These are phyloP conservation scores for Salicornia ramosissima DNA, from an alignment of 148 eudicot species.

Conservation along the genomic window DNA sequence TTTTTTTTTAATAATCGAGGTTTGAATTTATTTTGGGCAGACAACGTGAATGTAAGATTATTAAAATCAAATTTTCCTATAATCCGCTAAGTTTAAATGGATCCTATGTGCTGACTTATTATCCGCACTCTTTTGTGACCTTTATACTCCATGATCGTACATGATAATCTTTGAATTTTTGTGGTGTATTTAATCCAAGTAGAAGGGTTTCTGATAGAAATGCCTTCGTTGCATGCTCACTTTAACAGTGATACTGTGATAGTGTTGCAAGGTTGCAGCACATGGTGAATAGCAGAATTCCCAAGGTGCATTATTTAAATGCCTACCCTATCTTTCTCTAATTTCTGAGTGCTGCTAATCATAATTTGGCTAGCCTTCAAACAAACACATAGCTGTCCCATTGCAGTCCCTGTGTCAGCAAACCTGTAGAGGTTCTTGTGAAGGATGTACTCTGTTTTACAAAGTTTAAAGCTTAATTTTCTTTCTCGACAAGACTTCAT, in stretches of 20 bases:
- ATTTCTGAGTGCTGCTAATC: background rate
- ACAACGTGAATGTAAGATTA: too few species aligned
- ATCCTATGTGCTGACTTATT: too few species aligned
- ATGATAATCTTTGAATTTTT: too few species aligned
- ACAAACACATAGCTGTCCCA: background rate
- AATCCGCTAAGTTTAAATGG: too few species aligned
- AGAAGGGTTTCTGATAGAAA: background rate
- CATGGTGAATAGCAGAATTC: background rate
- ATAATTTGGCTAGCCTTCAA: background rate
- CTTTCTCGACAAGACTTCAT: conserved; percentile 2
- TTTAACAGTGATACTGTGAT: background rate
- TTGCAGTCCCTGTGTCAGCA: background rate
- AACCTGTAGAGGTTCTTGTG: background rate
- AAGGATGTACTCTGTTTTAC: background rate
- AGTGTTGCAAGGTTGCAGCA: background rate
- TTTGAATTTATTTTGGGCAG: too few species aligned
- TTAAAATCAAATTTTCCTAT: too few species aligned
- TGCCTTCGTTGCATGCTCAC: background rate
- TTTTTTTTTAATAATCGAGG: too few species aligned
- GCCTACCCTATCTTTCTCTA: background rate
- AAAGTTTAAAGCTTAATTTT: background rate
- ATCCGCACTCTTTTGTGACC: too few species aligned
- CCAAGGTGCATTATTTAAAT: background rate
- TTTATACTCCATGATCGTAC: too few species aligned
- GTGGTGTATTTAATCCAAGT: background rate